Evolutionary conservation across 140 eudicot genomes (phyloP).

Genomic region (Flaveria floridana): DNA sequence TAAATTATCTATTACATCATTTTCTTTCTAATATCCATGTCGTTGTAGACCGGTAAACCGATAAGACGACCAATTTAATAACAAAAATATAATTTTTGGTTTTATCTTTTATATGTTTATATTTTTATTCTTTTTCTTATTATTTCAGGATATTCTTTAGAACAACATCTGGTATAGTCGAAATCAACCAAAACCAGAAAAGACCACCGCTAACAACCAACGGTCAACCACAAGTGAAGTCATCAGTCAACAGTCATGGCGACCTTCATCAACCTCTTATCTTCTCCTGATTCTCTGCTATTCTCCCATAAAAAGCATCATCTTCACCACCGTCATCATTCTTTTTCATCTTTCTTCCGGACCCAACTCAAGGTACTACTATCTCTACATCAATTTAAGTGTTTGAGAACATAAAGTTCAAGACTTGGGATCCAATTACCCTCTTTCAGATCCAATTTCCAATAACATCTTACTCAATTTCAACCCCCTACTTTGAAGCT

Average conservation of each 20-base stretch:
- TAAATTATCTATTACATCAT: too few species aligned
- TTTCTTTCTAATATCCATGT: too few species aligned
- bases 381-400: slow-evolving; percentile 14
- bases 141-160: background rate
- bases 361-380: slow-evolving; percentile 46
- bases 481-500: background rate
- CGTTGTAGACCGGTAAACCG: too few species aligned
- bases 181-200: background rate
- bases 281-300: slow-evolving; percentile 29
- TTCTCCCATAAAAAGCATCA: background rate
- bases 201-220: slow-evolving; percentile 8
- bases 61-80: too few species aligned
- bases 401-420: slow-evolving; percentile 13
- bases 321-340: slow-evolving; percentile 17
- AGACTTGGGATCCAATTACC: slow-evolving; percentile 7
- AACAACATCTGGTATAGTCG: background rate
- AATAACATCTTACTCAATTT: background rate
- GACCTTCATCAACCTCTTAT: slow-evolving; percentile 41
- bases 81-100: too few species aligned
- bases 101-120: too few species aligned
- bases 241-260: slow-evolving; percentile 30
- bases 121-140: too few species aligned
- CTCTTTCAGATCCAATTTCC: background rate
- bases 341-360: slow-evolving; percentile 25
- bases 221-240: background rate